Evolutionary conservation across 768 basidiomycete genomes (phyloP), one percentile per base, ranked within the genome.

Genomic region (Sporobolomyces pararoseus): DNA sequence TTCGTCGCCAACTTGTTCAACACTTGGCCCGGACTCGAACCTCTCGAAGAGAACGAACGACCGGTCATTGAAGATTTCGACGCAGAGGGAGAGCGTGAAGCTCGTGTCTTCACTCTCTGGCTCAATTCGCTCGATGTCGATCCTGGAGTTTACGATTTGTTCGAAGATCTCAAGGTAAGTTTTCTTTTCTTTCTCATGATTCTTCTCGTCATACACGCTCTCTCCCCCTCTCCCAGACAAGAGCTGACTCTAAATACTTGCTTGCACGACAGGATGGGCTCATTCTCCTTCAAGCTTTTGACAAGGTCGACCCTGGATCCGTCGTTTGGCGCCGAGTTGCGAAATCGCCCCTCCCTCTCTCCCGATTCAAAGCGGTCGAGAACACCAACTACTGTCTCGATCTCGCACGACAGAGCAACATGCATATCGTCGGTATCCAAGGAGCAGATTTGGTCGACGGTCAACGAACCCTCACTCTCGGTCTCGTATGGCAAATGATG

Each of bases 1-100:
- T 99, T 98, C 79, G 95, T 97, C 68, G 96, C 96, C 47, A 95
- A 98, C 80, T 85, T 99, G 63, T 99, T 99, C 86, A 99, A 99
- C 83, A 98, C 91, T 2, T 87, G 89, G 80, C 96, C 95, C 0
- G 91, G 95, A 0, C 87, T 98, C 37, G 96, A 78, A 70, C 95
- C 95, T 2, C 85, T 98, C 52, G 93, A 95, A 77, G 92, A 93
- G 77, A 86, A 91, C 78, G 93, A 97, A 78, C 89, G 89, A 7
- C 92, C 95, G 71, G 89, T 90, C 75, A 85, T 99, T 42, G 95
- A 97, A 77, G 96, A 98, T 81, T 99, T 99, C 76, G 96, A 99
- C 71, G 96, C 95, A 0, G 96, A 99, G 79, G 96, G 96, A 69
- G 96, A 99, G 79, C 87, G 96, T 54, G 96, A 98, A 80, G 96